Percentiles rank a stretch among this genome's conserved stretches.
Evolutionary conservation across 2,329 filamentous ascomycete genomes (phyloP).

Genomic region (Cytospora piceicola): DNA sequence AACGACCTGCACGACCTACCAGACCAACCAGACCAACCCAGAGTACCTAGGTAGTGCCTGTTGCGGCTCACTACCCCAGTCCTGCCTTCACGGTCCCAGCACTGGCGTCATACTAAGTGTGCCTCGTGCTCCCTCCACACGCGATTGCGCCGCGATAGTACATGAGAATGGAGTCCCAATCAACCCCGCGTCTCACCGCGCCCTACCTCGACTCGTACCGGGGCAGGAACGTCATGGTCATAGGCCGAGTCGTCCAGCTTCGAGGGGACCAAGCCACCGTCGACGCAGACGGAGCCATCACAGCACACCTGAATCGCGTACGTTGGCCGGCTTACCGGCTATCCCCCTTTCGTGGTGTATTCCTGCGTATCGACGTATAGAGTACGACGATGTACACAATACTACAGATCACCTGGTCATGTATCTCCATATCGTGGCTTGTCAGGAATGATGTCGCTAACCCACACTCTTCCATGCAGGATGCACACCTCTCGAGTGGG

Average conservation of each 20-base stretch:
- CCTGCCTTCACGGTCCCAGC: too few species aligned
- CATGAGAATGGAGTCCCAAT: slow-evolving; percentile 67
- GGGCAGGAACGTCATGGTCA: slow-evolving; percentile 75
- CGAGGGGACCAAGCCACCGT: slow-evolving; percentile 80
- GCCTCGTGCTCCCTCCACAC: too few species aligned
- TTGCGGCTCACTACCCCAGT: not conserved
- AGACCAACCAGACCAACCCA: too few species aligned
- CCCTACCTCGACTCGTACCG: slow-evolving; percentile 78
- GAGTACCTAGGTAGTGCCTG: not conserved
- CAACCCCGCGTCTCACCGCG: slow-evolving; percentile 81
- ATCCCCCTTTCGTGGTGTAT: not conserved
- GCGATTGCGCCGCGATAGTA: not conserved
- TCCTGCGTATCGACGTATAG: not conserved
- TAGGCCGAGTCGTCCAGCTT: slow-evolving; percentile 83
- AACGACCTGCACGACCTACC: not conserved
- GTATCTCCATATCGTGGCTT: not conserved
- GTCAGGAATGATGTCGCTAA: not conserved
- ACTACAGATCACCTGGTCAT: too few species aligned
- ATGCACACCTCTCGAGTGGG: slow-evolving; percentile 69
- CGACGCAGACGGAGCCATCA: slow-evolving; percentile 78
- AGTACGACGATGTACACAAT: too few species aligned
- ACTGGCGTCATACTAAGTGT: too few species aligned
- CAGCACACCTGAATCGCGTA: slow-evolving; percentile 68
- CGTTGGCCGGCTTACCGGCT: slow-evolving; percentile 13
- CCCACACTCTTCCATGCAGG: slow-evolving; percentile 51